A percentile compares a stretch with the other conserved stretches of the same genome.
phyloP scores from a whole-genome alignment of 805 yeast species.

The Candida golubevii region DNA sequence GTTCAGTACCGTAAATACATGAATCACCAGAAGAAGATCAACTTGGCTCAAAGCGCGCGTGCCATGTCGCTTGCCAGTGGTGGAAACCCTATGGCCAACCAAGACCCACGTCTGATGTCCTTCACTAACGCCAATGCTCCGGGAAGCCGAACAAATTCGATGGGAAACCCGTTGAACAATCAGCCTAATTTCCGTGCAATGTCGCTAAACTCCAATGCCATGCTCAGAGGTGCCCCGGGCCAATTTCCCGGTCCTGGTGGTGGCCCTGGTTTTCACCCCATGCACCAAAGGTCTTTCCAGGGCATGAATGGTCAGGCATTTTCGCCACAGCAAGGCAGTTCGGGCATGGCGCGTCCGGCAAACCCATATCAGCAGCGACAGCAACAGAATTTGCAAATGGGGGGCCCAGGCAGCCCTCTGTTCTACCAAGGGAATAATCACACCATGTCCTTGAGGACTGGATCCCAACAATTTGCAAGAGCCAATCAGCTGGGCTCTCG shows the following conservation, averaged over 20 bases:
- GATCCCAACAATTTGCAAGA: slow-evolving; percentile 3
- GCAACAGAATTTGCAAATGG: too few species aligned
- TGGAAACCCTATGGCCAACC: slow-evolving; percentile 26
- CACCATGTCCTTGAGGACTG: slow-evolving; percentile 13
- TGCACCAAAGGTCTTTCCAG: slow-evolving; percentile 1
- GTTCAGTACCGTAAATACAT: slow-evolving; percentile 66
- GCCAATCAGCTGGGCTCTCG: slow-evolving; percentile 9
- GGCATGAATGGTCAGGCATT: slow-evolving; percentile 1
- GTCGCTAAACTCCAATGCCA: slow-evolving; percentile 34
- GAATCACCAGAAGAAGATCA: slow-evolving; percentile 62
- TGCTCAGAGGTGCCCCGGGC: slow-evolving; percentile 5
- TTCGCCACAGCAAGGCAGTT: neutral
- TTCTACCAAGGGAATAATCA: slow-evolving; percentile 1
- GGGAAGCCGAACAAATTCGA: slow-evolving; percentile 24
- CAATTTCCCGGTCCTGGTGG: neutral
- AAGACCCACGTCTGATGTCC: slow-evolving; percentile 32
- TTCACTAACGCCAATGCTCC: slow-evolving; percentile 11
- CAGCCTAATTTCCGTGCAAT: slow-evolving; percentile 30
- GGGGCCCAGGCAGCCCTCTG: too few species aligned
- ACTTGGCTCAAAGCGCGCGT: slow-evolving; percentile 43
- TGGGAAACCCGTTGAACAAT: slow-evolving; percentile 8
- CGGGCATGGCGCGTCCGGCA: too few species aligned
- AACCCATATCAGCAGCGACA: too few species aligned
- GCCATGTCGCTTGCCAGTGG: slow-evolving; percentile 40
- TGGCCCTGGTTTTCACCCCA: neutral